phyloP scores from a whole-genome alignment of 2,329 filamentous ascomycete species.

The Pestalotiopsis sp. region DNA sequence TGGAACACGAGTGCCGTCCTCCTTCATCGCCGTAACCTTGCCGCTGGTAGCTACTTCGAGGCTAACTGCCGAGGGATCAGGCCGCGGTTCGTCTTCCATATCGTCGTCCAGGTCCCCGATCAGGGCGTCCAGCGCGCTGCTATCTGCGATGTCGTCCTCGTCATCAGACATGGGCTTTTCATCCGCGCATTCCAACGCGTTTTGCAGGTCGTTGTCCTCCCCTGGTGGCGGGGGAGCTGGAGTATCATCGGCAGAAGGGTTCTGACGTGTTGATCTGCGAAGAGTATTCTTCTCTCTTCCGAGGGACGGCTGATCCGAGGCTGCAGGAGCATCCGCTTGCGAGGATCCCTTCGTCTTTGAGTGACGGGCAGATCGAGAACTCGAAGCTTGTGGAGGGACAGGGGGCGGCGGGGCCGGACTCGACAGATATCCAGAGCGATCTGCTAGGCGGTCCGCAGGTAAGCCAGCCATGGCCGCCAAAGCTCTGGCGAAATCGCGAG shows the following conservation, averaged over 20 bases:
- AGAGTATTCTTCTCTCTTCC: slow-evolving; percentile 60
- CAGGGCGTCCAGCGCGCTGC: slow-evolving; percentile 76
- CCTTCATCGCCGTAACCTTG: slow-evolving; percentile 87
- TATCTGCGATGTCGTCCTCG: slow-evolving; percentile 66
- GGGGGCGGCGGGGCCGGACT: slow-evolving; percentile 40
- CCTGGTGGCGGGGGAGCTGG: slow-evolving; percentile 54
- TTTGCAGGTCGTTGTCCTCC: slow-evolving; percentile 64
- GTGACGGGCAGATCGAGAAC: slow-evolving; percentile 47
- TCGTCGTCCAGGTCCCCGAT: slow-evolving; percentile 91
- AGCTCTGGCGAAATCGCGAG: slow-evolving; percentile 65
- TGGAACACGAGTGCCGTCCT: slow-evolving; percentile 84
- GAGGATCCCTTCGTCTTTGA: slow-evolving; percentile 49
- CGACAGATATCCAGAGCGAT: slow-evolving; percentile 42
- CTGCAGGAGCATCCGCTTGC: slow-evolving; percentile 42
- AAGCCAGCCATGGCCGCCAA: slow-evolving; percentile 78
- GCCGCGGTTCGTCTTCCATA: slow-evolving; percentile 70
- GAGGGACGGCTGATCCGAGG: slow-evolving; percentile 47
- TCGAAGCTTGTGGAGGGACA: slow-evolving; percentile 41
- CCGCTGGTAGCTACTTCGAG: slow-evolving; percentile 86
- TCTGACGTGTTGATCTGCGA: slow-evolving; percentile 66
- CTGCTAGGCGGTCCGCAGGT: slow-evolving; percentile 52
- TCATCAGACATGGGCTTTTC: slow-evolving; percentile 81
- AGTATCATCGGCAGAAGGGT: slow-evolving; percentile 51
- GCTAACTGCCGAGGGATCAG: slow-evolving; percentile 86
- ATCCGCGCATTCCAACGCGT: slow-evolving; percentile 88